Base-by-base conservation (phyloP, 352 stramenopile species). In the Globisporangium recalcitrans region DNA sequence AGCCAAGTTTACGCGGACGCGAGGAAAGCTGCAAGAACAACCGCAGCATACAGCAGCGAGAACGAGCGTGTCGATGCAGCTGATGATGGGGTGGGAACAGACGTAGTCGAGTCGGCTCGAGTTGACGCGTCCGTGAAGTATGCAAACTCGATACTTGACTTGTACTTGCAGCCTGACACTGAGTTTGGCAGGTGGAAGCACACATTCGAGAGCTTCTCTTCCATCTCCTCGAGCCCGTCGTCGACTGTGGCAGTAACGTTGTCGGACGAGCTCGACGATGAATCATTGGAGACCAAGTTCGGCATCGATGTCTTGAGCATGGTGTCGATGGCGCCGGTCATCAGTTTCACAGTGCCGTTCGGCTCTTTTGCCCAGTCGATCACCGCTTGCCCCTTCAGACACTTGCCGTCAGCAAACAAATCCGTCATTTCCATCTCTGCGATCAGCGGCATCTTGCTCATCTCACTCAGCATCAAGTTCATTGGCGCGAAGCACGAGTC, bases 401-500 rank as follows among this genome's bases (percentile, higher is more conserved):
- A 69, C 54, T 58, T 42, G 40, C 51, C 52, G 9, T 60, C 51
- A 0, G 34, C 60, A 26, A 58, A 34, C 3, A 58, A n/a, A 16
- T 57, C 52, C 11, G 21, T 34, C 19, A 62, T 58, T 21, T 63
- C 29, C 40, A 69, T 58, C 32, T 61, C 27, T n/a, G 34, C 32
- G 7, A 64, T 48, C 58, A 77, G 61, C 2, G 73, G 73, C 57
- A 80, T 36, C 63, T 70, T 63, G 27, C 31, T 65, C 29, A 78
- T 31, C 24, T 74, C 69, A 7, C 63, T 73, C 29, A 80, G 60
- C 29, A 80, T 53, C n/a, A 62, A 19, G 54, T 80, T 73, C 47
- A 75, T 47, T 4, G 73, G 73, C 7, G 65, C 68, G 49, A 77
- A 80, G 61, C 73, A 80, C 34, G 65, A 58, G 36, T 78, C 73